Evolutionary conservation across 2,329 filamentous ascomycete genomes (phyloP).

Genomic region (Xylaria sp.): DNA sequence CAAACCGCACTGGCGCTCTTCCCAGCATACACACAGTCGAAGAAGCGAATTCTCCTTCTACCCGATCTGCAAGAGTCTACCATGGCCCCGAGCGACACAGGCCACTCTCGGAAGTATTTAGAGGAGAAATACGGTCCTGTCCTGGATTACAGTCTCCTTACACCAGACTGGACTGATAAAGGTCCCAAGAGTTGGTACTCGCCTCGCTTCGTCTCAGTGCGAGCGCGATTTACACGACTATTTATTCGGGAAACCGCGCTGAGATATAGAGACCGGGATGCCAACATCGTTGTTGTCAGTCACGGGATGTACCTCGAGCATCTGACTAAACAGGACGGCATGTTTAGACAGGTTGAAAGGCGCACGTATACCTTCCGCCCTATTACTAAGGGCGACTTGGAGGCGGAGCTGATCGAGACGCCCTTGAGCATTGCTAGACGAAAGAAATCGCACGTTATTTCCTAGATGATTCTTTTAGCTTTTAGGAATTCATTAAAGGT

Average conservation of each 20-base stretch:
- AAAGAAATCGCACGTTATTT: too few relatives aligned
- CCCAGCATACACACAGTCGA: not conserved
- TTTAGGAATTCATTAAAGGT: too few relatives aligned
- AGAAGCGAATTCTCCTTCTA: conserved; percentile 1
- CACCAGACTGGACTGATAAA: conserved; percentile 7
- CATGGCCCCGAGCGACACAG: not conserved
- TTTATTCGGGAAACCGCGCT: conserved; percentile 2
- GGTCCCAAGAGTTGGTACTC: not conserved
- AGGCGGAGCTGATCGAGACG: not conserved
- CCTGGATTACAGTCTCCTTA: conserved; percentile 9
- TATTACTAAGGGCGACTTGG: not conserved
- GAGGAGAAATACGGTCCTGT: not conserved
- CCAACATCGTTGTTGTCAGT: conserved; percentile 18
- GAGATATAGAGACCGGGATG: not conserved
- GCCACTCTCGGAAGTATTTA: not conserved
- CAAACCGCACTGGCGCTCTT: conserved; percentile 24
- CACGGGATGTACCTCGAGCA: not conserved
- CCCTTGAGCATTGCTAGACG: conserved; percentile 3
- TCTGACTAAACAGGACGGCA: not conserved
- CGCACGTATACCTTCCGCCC: conserved; percentile 11
- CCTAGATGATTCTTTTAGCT: too few relatives aligned
- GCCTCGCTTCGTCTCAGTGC: not conserved
- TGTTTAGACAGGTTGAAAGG: conserved; percentile 6
- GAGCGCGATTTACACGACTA: not conserved
- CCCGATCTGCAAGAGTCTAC: conserved; percentile 7